Conservation (phyloP, 2,329 filamentous ascomycete genomes). For the Epichloe coenophiala region DNA sequence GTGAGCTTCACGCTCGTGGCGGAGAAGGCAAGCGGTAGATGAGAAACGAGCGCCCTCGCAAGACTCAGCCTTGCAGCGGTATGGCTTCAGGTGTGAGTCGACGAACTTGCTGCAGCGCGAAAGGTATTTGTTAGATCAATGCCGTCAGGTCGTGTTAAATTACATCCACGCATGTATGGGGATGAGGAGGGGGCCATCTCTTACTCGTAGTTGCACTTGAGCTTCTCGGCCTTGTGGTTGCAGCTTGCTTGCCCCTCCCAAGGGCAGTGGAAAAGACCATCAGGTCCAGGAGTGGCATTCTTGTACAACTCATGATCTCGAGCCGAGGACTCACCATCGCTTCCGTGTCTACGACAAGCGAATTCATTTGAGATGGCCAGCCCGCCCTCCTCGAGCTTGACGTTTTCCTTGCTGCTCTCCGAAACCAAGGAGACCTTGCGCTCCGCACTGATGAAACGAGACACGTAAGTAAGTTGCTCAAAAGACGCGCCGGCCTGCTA, state of each 20-base stretch:
- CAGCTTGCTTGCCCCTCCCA: constrained; percentile 60
- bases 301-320: constrained; percentile 60
- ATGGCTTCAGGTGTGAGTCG: constrained; percentile 92
- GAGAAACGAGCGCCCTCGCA: constrained; percentile 86
- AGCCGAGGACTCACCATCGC: constrained; percentile 40
- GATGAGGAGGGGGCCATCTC: constrained; percentile 21
- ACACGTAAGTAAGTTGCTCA: constrained; percentile 1
- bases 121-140: constrained; percentile 10
- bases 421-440: constrained; percentile 17
- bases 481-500: constrained; percentile 2
- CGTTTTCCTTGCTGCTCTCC: constrained; percentile 14
- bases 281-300: constrained; percentile 45
- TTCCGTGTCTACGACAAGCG: constrained; percentile 31
- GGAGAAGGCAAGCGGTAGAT: constrained; percentile 85
- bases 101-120: constrained; percentile 66
- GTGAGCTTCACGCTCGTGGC: constrained; percentile 90
- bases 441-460: constrained; percentile 18
- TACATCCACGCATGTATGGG: background rate
- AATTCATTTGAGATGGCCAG: constrained; percentile 24
- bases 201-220: constrained; percentile 99
- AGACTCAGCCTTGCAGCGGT: constrained; percentile 75
- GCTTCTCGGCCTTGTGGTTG: constrained; percentile 84
- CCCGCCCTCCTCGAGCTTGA: constrained; percentile 17
- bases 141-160: no score
- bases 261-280: constrained; percentile 89